Evolutionary conservation across 371 early-diverging fungal species (phyloP).

Genomic region (Syncephalastrum sp.): DNA sequence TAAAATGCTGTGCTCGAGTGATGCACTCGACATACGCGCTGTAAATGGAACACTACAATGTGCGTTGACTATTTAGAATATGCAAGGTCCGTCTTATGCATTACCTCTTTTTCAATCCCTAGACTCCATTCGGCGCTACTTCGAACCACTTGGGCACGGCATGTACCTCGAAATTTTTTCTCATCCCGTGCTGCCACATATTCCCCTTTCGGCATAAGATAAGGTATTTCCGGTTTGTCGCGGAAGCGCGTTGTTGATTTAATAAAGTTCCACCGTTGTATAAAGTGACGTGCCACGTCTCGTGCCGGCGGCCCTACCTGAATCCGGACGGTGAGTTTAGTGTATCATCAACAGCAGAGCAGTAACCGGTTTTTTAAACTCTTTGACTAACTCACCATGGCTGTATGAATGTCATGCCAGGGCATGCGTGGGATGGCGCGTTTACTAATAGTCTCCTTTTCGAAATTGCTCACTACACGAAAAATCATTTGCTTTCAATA

Average conservation of each 20-base stretch:
- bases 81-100: not conserved
- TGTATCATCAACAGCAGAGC: not conserved
- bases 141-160: slow-evolving; percentile 68
- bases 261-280: slow-evolving; percentile 91
- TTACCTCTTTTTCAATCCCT: slow-evolving; percentile 57
- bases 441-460: slow-evolving; percentile 36
- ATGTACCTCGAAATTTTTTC: slow-evolving; percentile 60
- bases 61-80: not conserved
- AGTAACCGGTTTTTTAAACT: not conserved
- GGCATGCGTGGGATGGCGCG: slow-evolving; percentile 76
- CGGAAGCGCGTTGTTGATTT: slow-evolving; percentile 60
- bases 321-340: not conserved
- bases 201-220: slow-evolving; percentile 79
- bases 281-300: slow-evolving; percentile 89
- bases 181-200: slow-evolving; percentile 67
- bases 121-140: slow-evolving; percentile 70
- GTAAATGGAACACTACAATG: slow-evolving; percentile 70
- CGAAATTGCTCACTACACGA: slow-evolving; percentile 32
- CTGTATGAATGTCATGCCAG: slow-evolving; percentile 90
- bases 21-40: slow-evolving; percentile 83
- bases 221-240: slow-evolving; percentile 61
- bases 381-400: slow-evolving; percentile 41
- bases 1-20: slow-evolving; percentile 74
- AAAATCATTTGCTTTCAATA: not conserved
- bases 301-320: slow-evolving; percentile 72